These are phyloP conservation scores for Pseudohyphozyma bogoriensis DNA, from an alignment of 768 basidiomycete genomes.

Conservation along the genomic window DNA sequence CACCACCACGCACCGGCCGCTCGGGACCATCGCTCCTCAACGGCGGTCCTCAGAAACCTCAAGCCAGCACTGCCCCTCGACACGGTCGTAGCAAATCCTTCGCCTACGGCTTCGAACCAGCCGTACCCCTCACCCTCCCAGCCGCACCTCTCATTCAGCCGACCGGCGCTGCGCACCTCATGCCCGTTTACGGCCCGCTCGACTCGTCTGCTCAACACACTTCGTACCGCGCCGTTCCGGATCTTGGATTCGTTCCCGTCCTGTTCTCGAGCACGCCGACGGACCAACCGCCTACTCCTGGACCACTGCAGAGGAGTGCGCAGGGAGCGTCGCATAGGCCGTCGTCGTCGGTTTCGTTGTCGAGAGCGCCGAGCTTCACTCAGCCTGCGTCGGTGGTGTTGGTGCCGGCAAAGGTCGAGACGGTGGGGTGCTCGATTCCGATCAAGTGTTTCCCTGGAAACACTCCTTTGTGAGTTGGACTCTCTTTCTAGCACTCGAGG, in stretches of 20 bases:
- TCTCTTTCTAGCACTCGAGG: slow-evolving; percentile 46
- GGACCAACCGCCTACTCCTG: slow-evolving; percentile 11
- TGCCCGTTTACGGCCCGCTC: slow-evolving; percentile 22
- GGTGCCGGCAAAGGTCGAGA: slow-evolving; percentile 54
- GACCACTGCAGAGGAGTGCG: slow-evolving; percentile 23
- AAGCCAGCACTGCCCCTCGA: not conserved
- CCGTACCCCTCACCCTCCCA: slow-evolving; percentile 24
- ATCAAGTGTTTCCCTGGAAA: slow-evolving; percentile 80
- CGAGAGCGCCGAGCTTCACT: slow-evolving; percentile 21
- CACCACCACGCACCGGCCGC: slow-evolving; percentile 17
- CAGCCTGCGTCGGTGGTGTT: slow-evolving; percentile 31
- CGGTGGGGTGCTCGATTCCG: slow-evolving; percentile 88
- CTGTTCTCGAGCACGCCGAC: slow-evolving; percentile 27
- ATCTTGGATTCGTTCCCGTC: slow-evolving; percentile 32
- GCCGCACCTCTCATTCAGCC: slow-evolving; percentile 23
- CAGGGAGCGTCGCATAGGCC: slow-evolving; percentile 10
- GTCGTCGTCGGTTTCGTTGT: slow-evolving; percentile 4
- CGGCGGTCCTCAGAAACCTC: too few relatives aligned
- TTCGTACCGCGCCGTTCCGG: slow-evolving; percentile 34
- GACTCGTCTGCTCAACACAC: slow-evolving; percentile 11
- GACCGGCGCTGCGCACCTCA: slow-evolving; percentile 31
- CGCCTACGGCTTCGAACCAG: slow-evolving; percentile 30
- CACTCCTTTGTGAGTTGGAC: too few relatives aligned
- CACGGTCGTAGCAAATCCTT: slow-evolving; percentile 30
- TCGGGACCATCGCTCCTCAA: not conserved